Conservation (phyloP, 306 rosid genomes). For the Acacia crassicarpa region DNA sequence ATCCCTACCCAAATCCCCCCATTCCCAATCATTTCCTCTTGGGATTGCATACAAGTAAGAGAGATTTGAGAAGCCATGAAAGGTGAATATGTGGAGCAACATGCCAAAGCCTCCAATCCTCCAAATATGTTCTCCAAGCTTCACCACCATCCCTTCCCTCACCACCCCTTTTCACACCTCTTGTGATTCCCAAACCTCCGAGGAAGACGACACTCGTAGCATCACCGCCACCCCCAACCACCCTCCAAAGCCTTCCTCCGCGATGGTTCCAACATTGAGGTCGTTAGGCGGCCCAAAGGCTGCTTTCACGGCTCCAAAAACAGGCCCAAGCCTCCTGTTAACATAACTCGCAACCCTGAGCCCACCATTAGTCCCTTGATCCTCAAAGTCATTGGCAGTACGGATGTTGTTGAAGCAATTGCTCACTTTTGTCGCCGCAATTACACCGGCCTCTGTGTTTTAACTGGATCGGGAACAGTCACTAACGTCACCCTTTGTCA, state of each 20-base stretch:
- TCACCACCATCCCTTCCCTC: constrained; percentile 47
- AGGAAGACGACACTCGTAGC: constrained; percentile 54
- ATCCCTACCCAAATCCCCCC: neutral
- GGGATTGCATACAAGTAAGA: constrained; percentile 15
- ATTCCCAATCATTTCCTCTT: constrained; percentile 28
- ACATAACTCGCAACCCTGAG: constrained; percentile 70
- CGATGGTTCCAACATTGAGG: constrained; percentile 80
- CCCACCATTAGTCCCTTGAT: constrained; percentile 84
- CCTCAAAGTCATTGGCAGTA: constrained; percentile 79
- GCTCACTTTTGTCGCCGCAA: constrained; percentile 67
- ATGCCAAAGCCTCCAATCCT: constrained; percentile 36
- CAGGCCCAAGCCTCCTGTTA: constrained; percentile 71
- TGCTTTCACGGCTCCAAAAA: constrained; percentile 95
- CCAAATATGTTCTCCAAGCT: constrained; percentile 75
- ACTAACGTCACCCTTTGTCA: constrained; percentile 84
- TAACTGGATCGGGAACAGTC: constrained; percentile 77
- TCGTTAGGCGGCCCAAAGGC: constrained; percentile 71
- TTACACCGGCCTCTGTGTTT: constrained; percentile 64
- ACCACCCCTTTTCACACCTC: constrained; percentile 50
- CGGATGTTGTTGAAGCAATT: constrained; percentile 73
- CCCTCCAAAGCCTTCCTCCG: constrained; percentile 5
- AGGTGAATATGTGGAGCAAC: constrained; percentile 62
- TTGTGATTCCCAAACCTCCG: constrained; percentile 49
- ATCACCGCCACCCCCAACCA: constrained; percentile 25
- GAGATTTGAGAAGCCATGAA: constrained; percentile 39